Base-by-base conservation (phyloP, 345 rosid genomes). In the Populus ilicifolia region DNA sequence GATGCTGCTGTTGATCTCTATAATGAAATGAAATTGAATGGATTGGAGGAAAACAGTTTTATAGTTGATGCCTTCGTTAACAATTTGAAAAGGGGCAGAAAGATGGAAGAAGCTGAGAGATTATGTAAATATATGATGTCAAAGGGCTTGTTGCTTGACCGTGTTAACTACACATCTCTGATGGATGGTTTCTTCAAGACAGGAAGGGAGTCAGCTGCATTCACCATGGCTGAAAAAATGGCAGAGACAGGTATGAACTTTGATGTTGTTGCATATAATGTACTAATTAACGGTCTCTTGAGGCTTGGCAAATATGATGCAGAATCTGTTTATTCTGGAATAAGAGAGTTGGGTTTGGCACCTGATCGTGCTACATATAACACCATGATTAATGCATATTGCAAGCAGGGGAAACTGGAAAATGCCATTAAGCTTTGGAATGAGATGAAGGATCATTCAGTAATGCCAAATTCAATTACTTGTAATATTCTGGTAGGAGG, bases 111-210 rank as follows among this genome's bases (percentile, higher is more conserved):
- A 82, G 87, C 88, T 48, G 82, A 81, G 59, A 86, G 65, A 76
- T 81, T 93, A 64, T 80, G 84, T 72, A 69, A 83, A 81, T 88
- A 85, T 81, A 83, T 86, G 86, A 84, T 77, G 73, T 85, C 93
- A 44, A 84, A 70, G 67, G 97, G 94, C 59, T 65, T 93, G 84
- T 79, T 70, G 30, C 88, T 87, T 79, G 98, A 93, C 79, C 86
- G 39, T 71, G 87, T 93, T 78, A 93, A 90, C 83, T 95, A 92
- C 86, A 95, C 98, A 17, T 92, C 98, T 84, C 75, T 92, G 35
- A 93, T 92, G 90, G 99, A 95, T 84, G 92, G 90, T 63, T 88
- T 89, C 85, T 93, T 93, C 79, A 95, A 89, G 87, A 88, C 65
- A 38, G 92, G 96, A 74, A 87, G 86, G 27, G 96, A 89, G 77